Base-by-base conservation (phyloP, 805 yeast species). In the Candida xiaguanensis region DNA sequence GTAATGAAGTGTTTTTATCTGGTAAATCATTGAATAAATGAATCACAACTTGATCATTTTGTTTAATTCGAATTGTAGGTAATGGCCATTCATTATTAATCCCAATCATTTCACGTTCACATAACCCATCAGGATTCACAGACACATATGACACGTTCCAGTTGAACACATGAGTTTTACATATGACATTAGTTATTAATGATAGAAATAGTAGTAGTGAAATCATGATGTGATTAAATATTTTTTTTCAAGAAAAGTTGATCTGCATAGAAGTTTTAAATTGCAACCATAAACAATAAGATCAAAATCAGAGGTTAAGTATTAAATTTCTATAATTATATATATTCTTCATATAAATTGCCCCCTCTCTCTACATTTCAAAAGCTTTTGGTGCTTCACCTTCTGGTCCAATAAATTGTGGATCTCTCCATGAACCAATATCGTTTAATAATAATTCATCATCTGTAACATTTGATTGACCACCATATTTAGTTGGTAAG, bases 371-470 rank as follows among this genome's bases (percentile, higher is more conserved):
- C n/a, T 34, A 41, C 31, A 27, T n/a, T 24, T 42, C 37, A 36
- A 58, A 58, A 18, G 64, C 55, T 47, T 65, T 65, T 31, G 96
- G 96, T 38, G 95, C 95, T 64, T 82, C 87, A 48, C 96, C 96
- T 68, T 90, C 98, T 43, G 96, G 95, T 11, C 97, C 98, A 59
- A 89, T 82, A 65, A 56, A 91, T 65, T 84, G 53, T 23, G 82
- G 70, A 46, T 91, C 93, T 75, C 96, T 85, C 99, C 99, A 93
- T 48, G 99, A 99, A 50, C 99, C 99, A 49, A 83, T 71, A 60
- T 93, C 98, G 28, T 93, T 79, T 55, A 93, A 70, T 63, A 82
- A 85, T 49, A 93, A 75, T 18, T 95, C 96, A 54, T 89, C 85
- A 34, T 79, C 85, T 8, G 75, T 73, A 36, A 78, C 86, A 32